Conservation (phyloP, 1,139 yeast genomes). For the Protomyces pachydermus region DNA sequence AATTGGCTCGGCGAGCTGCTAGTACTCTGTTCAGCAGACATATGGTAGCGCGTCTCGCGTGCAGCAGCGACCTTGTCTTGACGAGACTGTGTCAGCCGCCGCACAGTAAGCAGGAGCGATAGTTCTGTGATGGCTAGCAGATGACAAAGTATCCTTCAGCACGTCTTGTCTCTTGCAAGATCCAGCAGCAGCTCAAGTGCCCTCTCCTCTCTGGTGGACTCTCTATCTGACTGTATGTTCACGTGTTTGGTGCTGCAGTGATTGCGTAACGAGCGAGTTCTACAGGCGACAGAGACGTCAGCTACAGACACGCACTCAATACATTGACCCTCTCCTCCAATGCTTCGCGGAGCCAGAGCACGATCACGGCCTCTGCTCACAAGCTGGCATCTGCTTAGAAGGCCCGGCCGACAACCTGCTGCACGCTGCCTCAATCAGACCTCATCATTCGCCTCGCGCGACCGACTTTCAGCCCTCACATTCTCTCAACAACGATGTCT, state of each 20-base stretch:
- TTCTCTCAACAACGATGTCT: neutral
- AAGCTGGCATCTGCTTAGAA: neutral
- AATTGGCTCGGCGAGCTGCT: too few species aligned
- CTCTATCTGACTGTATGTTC: too few species aligned
- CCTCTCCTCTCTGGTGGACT: too few species aligned
- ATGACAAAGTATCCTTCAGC: neutral
- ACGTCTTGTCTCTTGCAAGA: neutral
- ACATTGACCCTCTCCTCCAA: neutral
- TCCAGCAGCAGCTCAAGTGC: too few species aligned
- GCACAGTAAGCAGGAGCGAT: slow-evolving; percentile 10
- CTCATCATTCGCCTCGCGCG: too few species aligned
- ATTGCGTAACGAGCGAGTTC: neutral
- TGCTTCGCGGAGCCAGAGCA: neutral
- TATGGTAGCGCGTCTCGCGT: neutral
- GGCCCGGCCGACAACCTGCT: too few species aligned
- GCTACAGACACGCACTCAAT: too few species aligned
- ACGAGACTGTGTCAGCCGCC: slow-evolving; percentile 3
- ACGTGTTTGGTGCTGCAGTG: neutral
- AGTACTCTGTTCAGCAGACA: too few species aligned
- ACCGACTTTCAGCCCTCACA: too few species aligned
- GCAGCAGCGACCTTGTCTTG: neutral
- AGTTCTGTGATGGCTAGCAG: slow-evolving; percentile 4
- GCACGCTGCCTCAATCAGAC: too few species aligned
- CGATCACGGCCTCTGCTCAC: neutral
- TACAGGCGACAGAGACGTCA: neutral